Evolutionary conservation across 225 moss, liverwort and hornwort species (phyloP), one percentile per base, ranked within the genome.

Genomic region (Anthoceros angustus): DNA sequence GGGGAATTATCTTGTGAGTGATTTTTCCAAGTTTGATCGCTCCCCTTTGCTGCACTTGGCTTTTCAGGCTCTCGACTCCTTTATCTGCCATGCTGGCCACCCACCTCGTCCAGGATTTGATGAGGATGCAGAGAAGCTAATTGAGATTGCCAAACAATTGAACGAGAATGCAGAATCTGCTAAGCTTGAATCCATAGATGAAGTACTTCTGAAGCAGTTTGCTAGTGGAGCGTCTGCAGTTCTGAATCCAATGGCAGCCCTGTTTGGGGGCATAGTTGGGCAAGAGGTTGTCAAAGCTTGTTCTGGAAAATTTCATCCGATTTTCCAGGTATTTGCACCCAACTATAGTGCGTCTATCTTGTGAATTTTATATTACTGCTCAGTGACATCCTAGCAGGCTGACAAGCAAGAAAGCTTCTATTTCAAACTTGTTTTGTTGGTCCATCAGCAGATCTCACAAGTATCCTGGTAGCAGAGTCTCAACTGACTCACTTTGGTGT

Each of bases 201-300:
- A 83, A 21, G 70, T 2, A 4, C 38, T 92, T 11, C 70, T 98
- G 76, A 88, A 75, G 70, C 74, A 77, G 0, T 74, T 98, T 74
- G 87, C 89, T 5, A 98, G 92, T 71, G 95, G 95, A 38, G 80
- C 95, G 2, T 80, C 85, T 18, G 79, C 88, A 10, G 81, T 77
- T 46, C 64, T 98, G 85, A 98, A 84, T 76, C 92, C 95, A 6
- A 98, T 98, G 95, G 95, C 92, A 26, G 95, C 95, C 3, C 91
- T 98, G 95, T 98, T 98, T 43, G 95, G 95, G 61, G 95, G 95
- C 40, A 86, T 98, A 63, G 95, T 98, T 1, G 95, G 95, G 20
- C 95, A 98, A 82, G 95, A 98, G 71, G 80, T 98, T 69, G 92
- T 98, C 64, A 98, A 98, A 62, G 95, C 86, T 26, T 88, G 86